Base-by-base conservation (phyloP, 306 rosid genomes). In the Urtica urens region DNA sequence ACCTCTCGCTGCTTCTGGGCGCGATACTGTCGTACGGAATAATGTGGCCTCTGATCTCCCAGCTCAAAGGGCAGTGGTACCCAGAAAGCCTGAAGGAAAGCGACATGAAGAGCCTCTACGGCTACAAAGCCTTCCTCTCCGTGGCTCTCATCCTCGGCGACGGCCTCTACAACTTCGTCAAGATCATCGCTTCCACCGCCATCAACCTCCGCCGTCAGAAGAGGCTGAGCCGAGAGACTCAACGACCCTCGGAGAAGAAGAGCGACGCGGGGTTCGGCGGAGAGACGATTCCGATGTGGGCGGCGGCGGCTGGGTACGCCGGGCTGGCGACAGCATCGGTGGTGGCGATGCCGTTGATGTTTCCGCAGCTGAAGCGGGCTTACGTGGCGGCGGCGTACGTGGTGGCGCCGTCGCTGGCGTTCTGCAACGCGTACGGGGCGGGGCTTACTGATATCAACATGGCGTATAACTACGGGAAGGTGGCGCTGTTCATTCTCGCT, bases 361-460 rank as follows among this genome's bases (percentile, higher is more conserved):
- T 77, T 73, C 79, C 79, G 5, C 79, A 68, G 11, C 71, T 77
- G 3, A 72, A 68, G 62, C 72, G 83, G 83, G 72, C 68, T 47
- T 72, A 46, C 35, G 73, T 72, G 0, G 38, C 72, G 2, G 56
- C 25, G 1, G 76, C 73, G 23, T 77, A 77, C 62, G 17, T 77
- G 19, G 39, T 77, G n/a, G 95, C 95, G 25, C 99, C 95, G 8
- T 67, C 99, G 17, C 81, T 90, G 1, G 99, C 95, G 35, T 90
- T 90, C 73, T 90, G 99, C 57, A 90, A 90, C 31, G 95, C 95
- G 13, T 90, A 71, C 21, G 99, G 99, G 35, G 78, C 94, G 9
- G 95, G 99, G n/a, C 82, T 90, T 12, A 84, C 99, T 0, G 94
- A 90, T 38, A 77, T 90, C 7, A 90, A 90, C 85, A 85, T 90